phyloP scores from a whole-genome alignment of 164 flowering plant species.

The Chimonanthus praecox region DNA sequence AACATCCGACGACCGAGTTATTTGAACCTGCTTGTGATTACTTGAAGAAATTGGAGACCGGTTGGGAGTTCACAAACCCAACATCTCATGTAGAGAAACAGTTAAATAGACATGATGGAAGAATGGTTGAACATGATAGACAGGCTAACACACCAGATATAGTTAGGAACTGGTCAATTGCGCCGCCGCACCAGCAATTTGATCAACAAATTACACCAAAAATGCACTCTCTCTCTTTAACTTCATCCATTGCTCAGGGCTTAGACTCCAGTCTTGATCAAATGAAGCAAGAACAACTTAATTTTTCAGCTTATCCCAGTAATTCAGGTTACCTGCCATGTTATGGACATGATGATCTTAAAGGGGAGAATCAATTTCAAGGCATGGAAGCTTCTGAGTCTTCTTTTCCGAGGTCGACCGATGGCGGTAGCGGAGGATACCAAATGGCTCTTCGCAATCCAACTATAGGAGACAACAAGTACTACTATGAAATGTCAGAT shows the following conservation, averaged over 20 bases:
- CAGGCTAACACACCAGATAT: constrained; percentile 31
- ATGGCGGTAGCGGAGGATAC: constrained; percentile 17
- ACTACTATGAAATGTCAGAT: constrained; percentile 17
- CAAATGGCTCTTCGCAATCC: constrained; percentile 18
- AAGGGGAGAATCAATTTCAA: constrained; percentile 12
- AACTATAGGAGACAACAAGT: constrained; percentile 18
- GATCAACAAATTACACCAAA: constrained; percentile 19
- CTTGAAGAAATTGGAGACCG: constrained; percentile 42
- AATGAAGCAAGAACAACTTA: constrained; percentile 13
- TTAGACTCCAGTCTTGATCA: constrained; percentile 9
- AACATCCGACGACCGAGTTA: constrained; percentile 28
- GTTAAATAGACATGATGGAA: constrained; percentile 15
- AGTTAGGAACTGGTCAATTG: constrained; percentile 55
- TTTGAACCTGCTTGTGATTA: constrained; percentile 48
- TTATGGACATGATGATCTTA: constrained; percentile 26
- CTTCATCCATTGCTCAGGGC: constrained; percentile 18
- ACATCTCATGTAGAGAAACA: constrained; percentile 25
- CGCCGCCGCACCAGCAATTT: constrained; percentile 42
- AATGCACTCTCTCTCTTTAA: constrained; percentile 20
- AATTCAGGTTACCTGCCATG: constrained; percentile 19
- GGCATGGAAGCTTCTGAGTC: constrained; percentile 16
- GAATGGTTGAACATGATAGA: constrained; percentile 26
- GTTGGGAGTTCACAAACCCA: constrained; percentile 39
- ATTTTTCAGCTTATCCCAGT: constrained; percentile 9
- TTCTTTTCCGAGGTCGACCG: constrained; percentile 15